Evolutionary conservation across 768 basidiomycete genomes (phyloP).

Genomic region (Leccinum uliginosum): DNA sequence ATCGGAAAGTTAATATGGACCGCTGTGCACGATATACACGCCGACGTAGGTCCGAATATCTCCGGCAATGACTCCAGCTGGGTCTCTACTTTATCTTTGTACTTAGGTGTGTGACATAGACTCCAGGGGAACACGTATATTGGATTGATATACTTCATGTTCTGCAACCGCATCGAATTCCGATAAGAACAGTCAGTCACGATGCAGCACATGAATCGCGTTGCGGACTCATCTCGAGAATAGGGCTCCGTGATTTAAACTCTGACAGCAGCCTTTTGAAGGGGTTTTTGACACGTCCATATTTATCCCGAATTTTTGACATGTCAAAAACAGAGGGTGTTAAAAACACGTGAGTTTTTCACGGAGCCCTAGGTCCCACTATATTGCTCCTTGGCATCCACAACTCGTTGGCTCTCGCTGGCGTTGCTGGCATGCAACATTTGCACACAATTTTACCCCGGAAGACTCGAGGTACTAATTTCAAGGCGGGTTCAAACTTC

Average conservation of each 20-base stretch:
- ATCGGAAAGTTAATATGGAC: slow-evolving; percentile 68
- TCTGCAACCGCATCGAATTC: too few species aligned
- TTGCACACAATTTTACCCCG: not conserved
- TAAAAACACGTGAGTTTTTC: too few species aligned
- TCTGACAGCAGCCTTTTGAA: too few species aligned
- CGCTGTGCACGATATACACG: slow-evolving; percentile 69
- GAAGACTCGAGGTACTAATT: not conserved
- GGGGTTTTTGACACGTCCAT: too few species aligned
- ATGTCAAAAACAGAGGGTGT: too few species aligned
- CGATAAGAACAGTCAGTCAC: too few species aligned
- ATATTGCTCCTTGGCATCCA: not conserved
- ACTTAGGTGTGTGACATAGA: slow-evolving; percentile 11
- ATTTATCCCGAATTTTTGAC: too few species aligned
- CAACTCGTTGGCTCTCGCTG: not conserved
- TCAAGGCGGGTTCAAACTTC: not conserved
- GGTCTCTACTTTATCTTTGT: slow-evolving; percentile 99
- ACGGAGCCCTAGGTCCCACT: too few species aligned
- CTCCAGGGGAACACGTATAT: too few species aligned
- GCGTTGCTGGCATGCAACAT: not conserved
- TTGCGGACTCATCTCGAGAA: not conserved
- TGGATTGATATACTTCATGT: too few species aligned
- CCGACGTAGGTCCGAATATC: slow-evolving; percentile 82
- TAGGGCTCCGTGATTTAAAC: too few species aligned
- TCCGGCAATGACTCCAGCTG: slow-evolving; percentile 94
- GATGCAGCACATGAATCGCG: not conserved